Evolutionary conservation across 805 yeast genomes (phyloP), one percentile per base, ranked within the genome.

Genomic region (Maudiozyma turicensis): DNA sequence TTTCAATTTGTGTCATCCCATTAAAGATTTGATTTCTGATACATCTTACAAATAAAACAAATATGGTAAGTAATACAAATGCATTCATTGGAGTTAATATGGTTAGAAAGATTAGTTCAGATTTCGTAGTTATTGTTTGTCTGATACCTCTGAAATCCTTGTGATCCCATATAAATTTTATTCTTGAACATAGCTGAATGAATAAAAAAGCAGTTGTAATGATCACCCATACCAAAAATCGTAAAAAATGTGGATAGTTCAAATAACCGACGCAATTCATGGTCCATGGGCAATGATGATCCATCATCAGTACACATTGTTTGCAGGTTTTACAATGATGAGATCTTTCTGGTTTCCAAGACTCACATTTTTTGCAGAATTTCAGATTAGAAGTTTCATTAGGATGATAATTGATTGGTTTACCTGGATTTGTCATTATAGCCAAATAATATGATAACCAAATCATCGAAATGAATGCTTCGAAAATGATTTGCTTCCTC

Each of bases 231-330:
- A 73, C 57, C 35, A 90, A 59, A 60, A 90, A 90, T 48, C 96
- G 70, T 53, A 85, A 58, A 61, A 90, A 90, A 62, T 86, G 90
- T 0, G 95, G 87, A 63, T 79, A 72, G 60, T 90, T 90, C 0
- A 66, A 64, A 60, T 79, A 80, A 0, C 97, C 97, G 20, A 90
- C 91, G 61, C 96, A 90, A 61, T 86, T 90, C 64, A 79, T 77
- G 0, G 95, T 87, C 96, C 96, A 90, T 0, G 96, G 96, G 51
- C 84, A 82, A 67, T 89, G 96, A 63, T 89, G 97, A 64, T 89
- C 97, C 96, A 89, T 90, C 60, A 78, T 77, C 50, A 89, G 63
- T n/a, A 89, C 82, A 65, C 96, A 89, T 40, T 60, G 63, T 10
- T 76, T 72, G 60, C 95, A 87, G 0, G 78, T 75, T 57, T 83